These are phyloP conservation scores for Cyberlindnera petersonii DNA, from an alignment of 805 yeast genomes.

Conservation along the genomic window DNA sequence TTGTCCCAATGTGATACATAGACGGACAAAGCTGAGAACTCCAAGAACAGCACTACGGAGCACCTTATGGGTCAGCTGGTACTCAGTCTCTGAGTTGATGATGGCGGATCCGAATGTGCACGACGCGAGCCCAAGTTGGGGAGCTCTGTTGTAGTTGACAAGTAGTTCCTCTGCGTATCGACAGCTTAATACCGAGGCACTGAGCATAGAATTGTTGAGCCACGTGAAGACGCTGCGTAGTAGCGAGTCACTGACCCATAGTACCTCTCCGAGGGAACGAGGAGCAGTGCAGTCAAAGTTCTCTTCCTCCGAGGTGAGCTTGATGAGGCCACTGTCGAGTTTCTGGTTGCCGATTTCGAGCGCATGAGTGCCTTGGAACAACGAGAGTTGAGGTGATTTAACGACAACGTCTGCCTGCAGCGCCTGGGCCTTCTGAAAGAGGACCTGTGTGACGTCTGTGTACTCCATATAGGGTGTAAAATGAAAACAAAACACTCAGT, in stretches of 20 bases:
- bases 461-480: slow-evolving; percentile 3
- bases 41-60: slow-evolving; percentile 51
- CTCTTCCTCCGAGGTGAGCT: slow-evolving; percentile 40
- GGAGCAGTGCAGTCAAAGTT: slow-evolving; percentile 42
- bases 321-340: slow-evolving; percentile 75
- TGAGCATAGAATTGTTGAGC: slow-evolving; percentile 69
- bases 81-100: slow-evolving; percentile 2
- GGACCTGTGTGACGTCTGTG: slow-evolving; percentile 52
- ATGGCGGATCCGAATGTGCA: slow-evolving; percentile 9
- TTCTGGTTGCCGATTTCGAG: slow-evolving; percentile 68
- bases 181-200: slow-evolving; percentile 76
- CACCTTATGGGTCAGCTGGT: slow-evolving; percentile 43
- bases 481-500: too few relatives aligned
- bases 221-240: slow-evolving; percentile 59
- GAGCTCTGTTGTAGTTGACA: slow-evolving; percentile 33
- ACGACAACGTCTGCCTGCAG: slow-evolving; percentile 53
- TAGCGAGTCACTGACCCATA: slow-evolving; percentile 51
- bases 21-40: slow-evolving; percentile 49
- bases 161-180: slow-evolving; percentile 64
- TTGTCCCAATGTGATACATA: slow-evolving; percentile 42
- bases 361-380: slow-evolving; percentile 85
- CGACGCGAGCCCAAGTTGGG: slow-evolving; percentile 11
- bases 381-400: slow-evolving; percentile 54
- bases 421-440: slow-evolving; percentile 37
- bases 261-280: slow-evolving; percentile 37